A percentile compares a stretch with the other conserved stretches of the same genome.
Conservation (phyloP, 257 asterid species). For the Cynanchum wilfordii region DNA sequence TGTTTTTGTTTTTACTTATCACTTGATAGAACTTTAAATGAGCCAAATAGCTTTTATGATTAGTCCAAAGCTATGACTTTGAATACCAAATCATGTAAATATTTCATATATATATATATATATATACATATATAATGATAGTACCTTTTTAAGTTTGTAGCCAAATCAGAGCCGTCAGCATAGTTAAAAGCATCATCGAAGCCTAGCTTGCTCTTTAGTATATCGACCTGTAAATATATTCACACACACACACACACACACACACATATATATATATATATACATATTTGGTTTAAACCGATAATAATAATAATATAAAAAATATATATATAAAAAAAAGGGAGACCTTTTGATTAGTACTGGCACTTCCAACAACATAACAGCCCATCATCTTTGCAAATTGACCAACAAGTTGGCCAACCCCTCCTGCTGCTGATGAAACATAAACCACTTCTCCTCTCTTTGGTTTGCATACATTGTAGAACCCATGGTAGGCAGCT, state of each 20-base stretch:
- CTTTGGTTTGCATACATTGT: slow-evolving; percentile 17
- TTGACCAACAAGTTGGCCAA: slow-evolving; percentile 23
- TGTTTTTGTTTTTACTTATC: no score
- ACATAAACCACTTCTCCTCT: slow-evolving; percentile 23
- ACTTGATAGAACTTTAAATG: no score
- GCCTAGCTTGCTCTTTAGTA: background rate
- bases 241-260: no score
- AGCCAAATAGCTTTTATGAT: no score
- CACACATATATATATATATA: no score
- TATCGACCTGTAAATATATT: background rate
- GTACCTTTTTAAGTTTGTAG: slow-evolving; percentile 17
- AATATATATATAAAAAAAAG: no score
- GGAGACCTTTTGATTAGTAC: slow-evolving; percentile 17
- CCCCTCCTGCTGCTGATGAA: slow-evolving; percentile 20
- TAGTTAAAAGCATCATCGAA: slow-evolving; percentile 23
- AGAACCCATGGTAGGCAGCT: slow-evolving; percentile 18
- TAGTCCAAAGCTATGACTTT: no score
- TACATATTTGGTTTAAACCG: no score
- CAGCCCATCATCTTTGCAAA: slow-evolving; percentile 19
- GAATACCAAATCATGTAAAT: no score
- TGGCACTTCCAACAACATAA: slow-evolving; percentile 12
- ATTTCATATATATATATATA: no score
- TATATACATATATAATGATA: no score
- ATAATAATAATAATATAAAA: no score
- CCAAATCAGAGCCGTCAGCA: slow-evolving; percentile 9